phyloP scores from a whole-genome alignment of 768 basidiomycete genomes.

The Royoungia palumana region DNA sequence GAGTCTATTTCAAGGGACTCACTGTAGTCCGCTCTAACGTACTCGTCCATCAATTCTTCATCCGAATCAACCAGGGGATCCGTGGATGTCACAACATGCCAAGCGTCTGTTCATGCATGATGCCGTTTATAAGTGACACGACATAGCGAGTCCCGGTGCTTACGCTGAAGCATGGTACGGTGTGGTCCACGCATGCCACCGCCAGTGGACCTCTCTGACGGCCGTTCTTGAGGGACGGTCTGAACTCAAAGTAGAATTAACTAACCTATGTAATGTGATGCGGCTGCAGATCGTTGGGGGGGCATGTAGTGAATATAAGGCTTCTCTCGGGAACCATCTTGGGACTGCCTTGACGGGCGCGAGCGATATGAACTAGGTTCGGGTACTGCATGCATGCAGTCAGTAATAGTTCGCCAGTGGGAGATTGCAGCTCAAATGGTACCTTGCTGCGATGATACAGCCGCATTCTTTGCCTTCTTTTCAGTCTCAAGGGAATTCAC shows the following conservation, averaged over 20 bases:
- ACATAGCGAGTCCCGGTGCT: slow-evolving; percentile 6
- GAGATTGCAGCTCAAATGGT: background rate
- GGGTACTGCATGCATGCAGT: slow-evolving; percentile 12
- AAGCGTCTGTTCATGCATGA: slow-evolving; percentile 53
- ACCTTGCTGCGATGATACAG: slow-evolving; percentile 26
- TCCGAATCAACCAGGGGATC: slow-evolving; percentile 75
- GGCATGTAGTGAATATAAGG: slow-evolving; percentile 35
- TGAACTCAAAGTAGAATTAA: background rate
- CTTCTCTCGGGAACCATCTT: slow-evolving; percentile 28
- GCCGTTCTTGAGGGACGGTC: slow-evolving; percentile 4
- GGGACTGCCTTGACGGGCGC: slow-evolving; percentile 21
- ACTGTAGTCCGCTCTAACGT: slow-evolving; percentile 66
- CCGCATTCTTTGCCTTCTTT: slow-evolving; percentile 42
- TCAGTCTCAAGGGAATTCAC: slow-evolving; percentile 54
- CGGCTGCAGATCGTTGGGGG: slow-evolving; percentile 22
- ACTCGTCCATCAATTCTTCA: slow-evolving; percentile 63
- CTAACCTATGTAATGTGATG: slow-evolving; percentile 22
- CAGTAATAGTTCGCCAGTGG: slow-evolving; percentile 5
- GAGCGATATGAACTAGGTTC: slow-evolving; percentile 27
- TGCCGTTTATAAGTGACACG: background rate
- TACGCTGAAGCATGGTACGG: slow-evolving; percentile 47
- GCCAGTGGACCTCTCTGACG: slow-evolving; percentile 17
- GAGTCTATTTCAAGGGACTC: slow-evolving; percentile 22
- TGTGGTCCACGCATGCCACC: slow-evolving; percentile 26
- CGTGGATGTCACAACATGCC: slow-evolving; percentile 58